Evolutionary conservation across 2,329 filamentous ascomycete species (phyloP).

Genomic region (Xylariaceae sp.): DNA sequence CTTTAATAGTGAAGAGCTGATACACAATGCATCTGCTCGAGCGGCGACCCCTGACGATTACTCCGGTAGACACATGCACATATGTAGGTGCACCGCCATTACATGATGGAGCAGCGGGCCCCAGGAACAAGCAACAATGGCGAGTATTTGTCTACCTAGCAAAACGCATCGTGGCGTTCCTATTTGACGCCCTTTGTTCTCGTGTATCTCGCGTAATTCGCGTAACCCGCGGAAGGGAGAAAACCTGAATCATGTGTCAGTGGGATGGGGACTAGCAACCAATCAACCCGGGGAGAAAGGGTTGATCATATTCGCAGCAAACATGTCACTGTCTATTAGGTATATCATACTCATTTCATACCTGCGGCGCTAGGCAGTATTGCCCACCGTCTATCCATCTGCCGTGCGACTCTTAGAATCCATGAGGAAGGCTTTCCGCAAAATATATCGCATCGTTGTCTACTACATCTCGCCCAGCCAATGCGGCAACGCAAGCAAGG

Average conservation of each 20-base stretch:
- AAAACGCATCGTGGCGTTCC: too few relatives aligned
- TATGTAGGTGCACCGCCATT: background rate
- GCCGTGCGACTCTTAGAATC: background rate
- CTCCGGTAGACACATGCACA: background rate
- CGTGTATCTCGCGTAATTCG: too few relatives aligned
- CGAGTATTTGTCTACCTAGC: too few relatives aligned
- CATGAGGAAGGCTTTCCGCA: background rate
- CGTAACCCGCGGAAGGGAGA: too few relatives aligned
- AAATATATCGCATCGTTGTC: background rate
- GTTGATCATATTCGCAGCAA: too few relatives aligned
- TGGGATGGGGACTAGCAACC: background rate
- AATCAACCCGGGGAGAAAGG: background rate
- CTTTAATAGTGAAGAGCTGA: background rate
- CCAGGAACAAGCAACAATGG: background rate
- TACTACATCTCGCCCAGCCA: background rate
- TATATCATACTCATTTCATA: too few relatives aligned
- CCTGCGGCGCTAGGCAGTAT: too few relatives aligned
- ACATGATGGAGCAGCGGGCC: background rate
- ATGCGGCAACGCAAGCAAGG: background rate
- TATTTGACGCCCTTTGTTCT: background rate
- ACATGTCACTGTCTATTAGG: too few relatives aligned
- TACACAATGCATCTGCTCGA: background rate
- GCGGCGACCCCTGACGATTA: background rate
- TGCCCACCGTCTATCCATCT: background rate
- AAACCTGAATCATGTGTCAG: background rate